Base-by-base conservation (phyloP, 176 grass and related monocot genomes). In the Paspalum notatum region DNA sequence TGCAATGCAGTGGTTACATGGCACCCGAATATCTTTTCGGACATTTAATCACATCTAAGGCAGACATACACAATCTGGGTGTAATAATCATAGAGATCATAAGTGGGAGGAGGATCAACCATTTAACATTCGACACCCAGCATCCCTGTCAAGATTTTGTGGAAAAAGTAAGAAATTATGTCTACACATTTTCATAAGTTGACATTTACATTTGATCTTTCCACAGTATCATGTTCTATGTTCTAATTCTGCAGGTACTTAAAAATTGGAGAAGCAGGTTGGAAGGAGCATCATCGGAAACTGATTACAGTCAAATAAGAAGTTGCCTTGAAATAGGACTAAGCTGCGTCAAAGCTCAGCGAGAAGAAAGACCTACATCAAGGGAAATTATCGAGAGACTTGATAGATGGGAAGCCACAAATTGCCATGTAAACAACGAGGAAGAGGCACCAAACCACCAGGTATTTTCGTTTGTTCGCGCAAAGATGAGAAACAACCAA, bases 261-360 rank as follows among this genome's bases (percentile, higher is more conserved):
- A 20, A 20, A 18, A 53, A 49, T 38, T 72, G 69, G 48, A 72
- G 69, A 11, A 72, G 9, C 2, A 72, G 46, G 69, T 72, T 37
- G 8, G 69, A 32, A 16, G 22, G 52, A 17, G 14, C 15, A 20
- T 2, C 26, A 53, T 48, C 47, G 4, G 10, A 0, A 37, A 20
- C 5, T 53, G 13, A 37, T 22, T 72, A 9, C 26, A 25, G 20
- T 12, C 69, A 53, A 10, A 72, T 72, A 53, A 14, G 6, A 38
- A 53, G 4, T 32, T 72, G 69, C 49, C 45, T 72, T 51, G 22
- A 72, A 72, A 38, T 72, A 53, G 69, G 69, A 4, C 51, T 56
- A 41, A 4, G 0, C 6, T 74, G 50, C 6, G 2, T 56, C 9
- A 55, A 56, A 56, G 5, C 11, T 1, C 2, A 56, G 1, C 51